Base-by-base conservation (phyloP, 495 filamentous ascomycete genomes). In the Neurospora sp. region DNA sequence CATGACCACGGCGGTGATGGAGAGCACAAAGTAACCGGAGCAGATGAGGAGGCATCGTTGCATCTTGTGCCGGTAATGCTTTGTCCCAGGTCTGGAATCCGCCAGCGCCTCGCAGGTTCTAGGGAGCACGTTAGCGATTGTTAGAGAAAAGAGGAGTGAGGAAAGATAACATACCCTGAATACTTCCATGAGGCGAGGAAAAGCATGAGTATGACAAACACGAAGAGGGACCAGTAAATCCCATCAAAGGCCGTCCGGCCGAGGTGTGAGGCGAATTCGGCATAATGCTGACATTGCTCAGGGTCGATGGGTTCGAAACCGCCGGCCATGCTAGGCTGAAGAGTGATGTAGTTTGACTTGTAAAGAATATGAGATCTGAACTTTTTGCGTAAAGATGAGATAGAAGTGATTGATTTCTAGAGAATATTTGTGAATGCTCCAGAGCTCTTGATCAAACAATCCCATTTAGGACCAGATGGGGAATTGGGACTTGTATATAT, bases 211-310 rank as follows among this genome's bases (percentile, higher is more conserved):
- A 87, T 77, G 46, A 84, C 81, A 0, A 78, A 27, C 22, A 79
- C 73, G 69, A 86, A 87, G 2, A 86, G 77, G 16, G 80, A 59
- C 85, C 84, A 86, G 76, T 85, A 87, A 53, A 85, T 80, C 27
- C 76, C 75, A 71, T 85, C 82, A 48, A 85, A 84, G n/a, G 82
- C 76, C 39, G 39, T 22, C 69, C 84, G 78, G 44, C 76, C 75
- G 12, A 87, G 77, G 68, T 80, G 73, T 3, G 81, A 71, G 16
- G 84, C 81, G 73, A 86, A 85, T 66, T 77, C 76, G 12, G 85
- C 85, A 71, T 87, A 86, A 74, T 85, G 79, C 20, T 70, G 59
- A 72, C 85, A 87, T 69, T 76, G 76, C 42, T 48, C 72, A 7
- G 77, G 78, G 42, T 83, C 81, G 74, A 76, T 70, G 3, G 74